phyloP scores from a whole-genome alignment of 2,329 filamentous ascomycete genomes.

The Verticillium dahliae region DNA sequence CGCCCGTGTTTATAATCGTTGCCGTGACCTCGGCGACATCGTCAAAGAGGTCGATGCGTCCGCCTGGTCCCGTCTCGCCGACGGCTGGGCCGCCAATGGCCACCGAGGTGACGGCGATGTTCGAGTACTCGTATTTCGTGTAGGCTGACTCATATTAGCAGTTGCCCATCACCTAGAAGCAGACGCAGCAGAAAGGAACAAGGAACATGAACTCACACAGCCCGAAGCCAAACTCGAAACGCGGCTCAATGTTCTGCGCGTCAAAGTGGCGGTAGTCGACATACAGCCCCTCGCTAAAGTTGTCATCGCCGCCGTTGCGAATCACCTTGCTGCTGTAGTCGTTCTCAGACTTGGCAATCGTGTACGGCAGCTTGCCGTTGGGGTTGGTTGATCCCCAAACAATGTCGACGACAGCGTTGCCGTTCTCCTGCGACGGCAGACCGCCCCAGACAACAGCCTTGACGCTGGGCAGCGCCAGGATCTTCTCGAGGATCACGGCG shows the following conservation, averaged over 20 bases:
- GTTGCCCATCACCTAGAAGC: neutral
- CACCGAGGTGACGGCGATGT: slow-evolving; percentile 33
- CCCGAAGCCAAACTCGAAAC: slow-evolving; percentile 60
- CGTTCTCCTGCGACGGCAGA: slow-evolving; percentile 68
- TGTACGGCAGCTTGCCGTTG: slow-evolving; percentile 42
- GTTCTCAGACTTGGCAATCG: slow-evolving; percentile 37
- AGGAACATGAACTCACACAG: slow-evolving; percentile 33
- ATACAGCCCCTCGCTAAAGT: slow-evolving; percentile 53
- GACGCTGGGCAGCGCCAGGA: slow-evolving; percentile 59
- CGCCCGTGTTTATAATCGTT: slow-evolving; percentile 60
- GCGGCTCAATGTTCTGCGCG: slow-evolving; percentile 45
- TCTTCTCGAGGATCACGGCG: slow-evolving; percentile 51
- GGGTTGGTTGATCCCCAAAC: slow-evolving; percentile 54
- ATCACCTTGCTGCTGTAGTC: slow-evolving; percentile 37
- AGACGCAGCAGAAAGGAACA: neutral
- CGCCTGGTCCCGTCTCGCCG: slow-evolving; percentile 33
- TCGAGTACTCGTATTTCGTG: slow-evolving; percentile 58
- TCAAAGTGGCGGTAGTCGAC: slow-evolving; percentile 62
- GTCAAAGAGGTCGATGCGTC: slow-evolving; percentile 38
- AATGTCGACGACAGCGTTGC: slow-evolving; percentile 67
- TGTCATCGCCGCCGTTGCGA: slow-evolving; percentile 31
- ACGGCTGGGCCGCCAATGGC: slow-evolving; percentile 31
- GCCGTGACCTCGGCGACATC: slow-evolving; percentile 44
- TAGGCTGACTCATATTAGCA: slow-evolving; percentile 40
- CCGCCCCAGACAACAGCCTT: slow-evolving; percentile 72